Evolutionary conservation across 2,329 filamentous ascomycete genomes (phyloP).

Genomic region (Akanthomyces lecanii): DNA sequence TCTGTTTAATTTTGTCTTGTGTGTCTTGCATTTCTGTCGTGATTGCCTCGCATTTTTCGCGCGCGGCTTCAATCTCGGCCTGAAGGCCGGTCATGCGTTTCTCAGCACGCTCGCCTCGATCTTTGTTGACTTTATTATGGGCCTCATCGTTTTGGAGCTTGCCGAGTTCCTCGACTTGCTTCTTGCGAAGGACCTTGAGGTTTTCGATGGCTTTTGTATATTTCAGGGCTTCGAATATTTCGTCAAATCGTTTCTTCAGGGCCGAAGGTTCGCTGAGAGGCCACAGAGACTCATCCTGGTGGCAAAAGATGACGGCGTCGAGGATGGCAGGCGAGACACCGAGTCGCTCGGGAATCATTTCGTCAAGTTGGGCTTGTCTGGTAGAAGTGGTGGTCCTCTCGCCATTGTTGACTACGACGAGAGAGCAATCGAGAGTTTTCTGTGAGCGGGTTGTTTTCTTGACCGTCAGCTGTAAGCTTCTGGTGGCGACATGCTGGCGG

Average conservation of each 20-base stretch:
- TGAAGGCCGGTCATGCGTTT: slow-evolving; percentile 62
- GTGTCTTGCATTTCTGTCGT: slow-evolving; percentile 59
- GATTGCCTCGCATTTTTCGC: slow-evolving; percentile 54
- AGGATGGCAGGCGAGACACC: slow-evolving; percentile 88
- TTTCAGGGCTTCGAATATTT: slow-evolving; percentile 95
- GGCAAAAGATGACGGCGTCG: slow-evolving; percentile 95
- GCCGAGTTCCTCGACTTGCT: slow-evolving; percentile 69
- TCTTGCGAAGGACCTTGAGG: slow-evolving; percentile 81
- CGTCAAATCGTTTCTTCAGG: slow-evolving; percentile 92
- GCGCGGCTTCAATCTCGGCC: slow-evolving; percentile 59
- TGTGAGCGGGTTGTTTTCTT: slow-evolving; percentile 73
- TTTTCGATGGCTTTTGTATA: slow-evolving; percentile 98
- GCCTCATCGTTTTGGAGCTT: slow-evolving; percentile 71
- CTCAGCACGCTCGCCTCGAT: slow-evolving; percentile 69
- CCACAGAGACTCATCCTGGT: slow-evolving; percentile 97
- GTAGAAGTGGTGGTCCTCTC: slow-evolving; percentile 77
- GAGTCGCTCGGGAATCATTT: slow-evolving; percentile 77
- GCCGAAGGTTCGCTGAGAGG: slow-evolving; percentile 83
- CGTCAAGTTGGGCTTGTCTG: slow-evolving; percentile 74
- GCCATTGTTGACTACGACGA: slow-evolving; percentile 72
- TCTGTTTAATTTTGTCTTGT: slow-evolving; percentile 55
- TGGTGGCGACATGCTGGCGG: slow-evolving; percentile 74
- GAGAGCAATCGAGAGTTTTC: slow-evolving; percentile 79
- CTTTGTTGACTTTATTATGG: slow-evolving; percentile 78
- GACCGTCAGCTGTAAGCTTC: slow-evolving; percentile 79